A percentile compares a stretch with the other conserved stretches of the same genome.
These are phyloP conservation scores for Candida sanyaensis DNA, from an alignment of 1,139 yeast genomes.

Conservation along the genomic window DNA sequence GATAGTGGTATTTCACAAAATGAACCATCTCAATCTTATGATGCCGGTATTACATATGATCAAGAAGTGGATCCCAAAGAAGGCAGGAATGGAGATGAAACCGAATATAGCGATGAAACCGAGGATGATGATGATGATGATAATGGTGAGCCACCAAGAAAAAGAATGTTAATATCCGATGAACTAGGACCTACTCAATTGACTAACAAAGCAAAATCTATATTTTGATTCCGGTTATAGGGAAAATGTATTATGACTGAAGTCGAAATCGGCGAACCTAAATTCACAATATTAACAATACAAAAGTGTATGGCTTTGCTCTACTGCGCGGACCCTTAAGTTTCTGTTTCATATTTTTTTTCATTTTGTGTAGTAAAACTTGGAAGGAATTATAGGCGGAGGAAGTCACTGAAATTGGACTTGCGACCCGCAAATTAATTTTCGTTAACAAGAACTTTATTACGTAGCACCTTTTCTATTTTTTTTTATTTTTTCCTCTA, in stretches of 20 bases:
- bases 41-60: not conserved
- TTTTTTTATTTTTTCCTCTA: not conserved
- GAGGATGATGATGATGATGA: constrained; percentile 8
- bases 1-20: not conserved
- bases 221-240: constrained; percentile 21
- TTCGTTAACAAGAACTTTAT: not conserved
- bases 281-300: no score
- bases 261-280: no score
- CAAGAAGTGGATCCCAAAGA: not conserved
- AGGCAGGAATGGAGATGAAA: constrained; percentile 18
- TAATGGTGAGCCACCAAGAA: constrained; percentile 12
- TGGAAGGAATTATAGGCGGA: no score
- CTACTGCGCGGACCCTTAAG: no score
- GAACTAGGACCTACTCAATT: constrained; percentile 40
- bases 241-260: no score
- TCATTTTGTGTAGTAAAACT: no score
- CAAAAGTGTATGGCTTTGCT: no score
- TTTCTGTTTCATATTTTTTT: no score
- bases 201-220: constrained; percentile 33
- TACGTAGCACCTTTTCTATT: not conserved
- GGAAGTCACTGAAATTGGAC: constrained; percentile 7
- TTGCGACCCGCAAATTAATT: no score
- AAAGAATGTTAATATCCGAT: constrained; percentile 16
- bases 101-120: constrained; percentile 25
- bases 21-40: not conserved